phyloP scores from a whole-genome alignment of 495 filamentous ascomycete genomes.

The Podospora pseudopauciseta region DNA sequence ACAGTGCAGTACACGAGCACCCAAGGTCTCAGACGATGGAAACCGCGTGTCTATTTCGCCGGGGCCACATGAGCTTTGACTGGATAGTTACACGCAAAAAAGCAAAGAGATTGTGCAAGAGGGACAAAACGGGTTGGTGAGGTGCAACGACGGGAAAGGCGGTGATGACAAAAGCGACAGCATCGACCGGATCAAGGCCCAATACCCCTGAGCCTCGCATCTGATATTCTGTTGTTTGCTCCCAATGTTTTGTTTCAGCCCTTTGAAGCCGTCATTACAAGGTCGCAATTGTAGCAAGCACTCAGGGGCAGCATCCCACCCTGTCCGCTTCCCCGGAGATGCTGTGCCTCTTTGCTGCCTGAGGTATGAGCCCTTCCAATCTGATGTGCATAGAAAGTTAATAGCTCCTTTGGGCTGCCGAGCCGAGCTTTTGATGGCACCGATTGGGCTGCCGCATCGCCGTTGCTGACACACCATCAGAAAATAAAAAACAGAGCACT shows the following conservation, averaged over 20 bases:
- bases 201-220: background rate
- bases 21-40: background rate
- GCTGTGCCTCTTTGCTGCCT: conserved; percentile 7
- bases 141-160: background rate
- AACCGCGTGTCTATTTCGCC: conserved; percentile 11
- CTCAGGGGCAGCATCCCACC: conserved; percentile 9
- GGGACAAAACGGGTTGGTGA: background rate
- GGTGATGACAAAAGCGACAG: background rate
- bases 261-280: conserved; percentile 6
- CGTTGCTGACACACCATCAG: background rate
- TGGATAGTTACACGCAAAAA: background rate
- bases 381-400: background rate
- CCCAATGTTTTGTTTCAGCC: conserved; percentile 6
- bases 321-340: conserved; percentile 7
- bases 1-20: background rate
- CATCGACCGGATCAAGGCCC: background rate
- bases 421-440: background rate
- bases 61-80: background rate
- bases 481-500: background rate
- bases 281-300: conserved; percentile 3
- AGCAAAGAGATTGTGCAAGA: background rate
- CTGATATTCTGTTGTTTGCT: background rate
- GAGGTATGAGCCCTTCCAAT: background rate
- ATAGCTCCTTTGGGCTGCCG: conserved; percentile 1
- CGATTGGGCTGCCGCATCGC: background rate